Percentiles rank a stretch among this genome's conserved stretches.
Evolutionary conservation across 192 early-diverging fungal species (phyloP).

Genomic region (Paraglomus occultum): DNA sequence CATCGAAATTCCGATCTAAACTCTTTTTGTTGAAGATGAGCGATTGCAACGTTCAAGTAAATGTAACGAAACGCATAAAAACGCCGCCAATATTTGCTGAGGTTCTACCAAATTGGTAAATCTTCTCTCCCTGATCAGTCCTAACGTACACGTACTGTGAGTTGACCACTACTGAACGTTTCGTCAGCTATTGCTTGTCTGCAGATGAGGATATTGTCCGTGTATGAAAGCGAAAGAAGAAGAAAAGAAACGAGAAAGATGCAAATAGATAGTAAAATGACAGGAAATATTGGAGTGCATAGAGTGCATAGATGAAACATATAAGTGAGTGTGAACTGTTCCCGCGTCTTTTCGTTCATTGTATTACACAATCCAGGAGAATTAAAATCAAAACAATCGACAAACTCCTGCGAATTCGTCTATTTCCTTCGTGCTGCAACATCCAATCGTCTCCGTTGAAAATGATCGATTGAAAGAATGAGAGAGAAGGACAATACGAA

Average conservation of each 20-base stretch:
- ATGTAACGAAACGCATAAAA: too few relatives aligned
- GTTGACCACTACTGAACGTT: slow-evolving; percentile 16
- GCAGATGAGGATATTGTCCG: background rate
- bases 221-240: slow-evolving; percentile 19
- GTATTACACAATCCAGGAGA: background rate
- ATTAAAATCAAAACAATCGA: too few relatives aligned
- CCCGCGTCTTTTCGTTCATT: background rate
- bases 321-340: slow-evolving; percentile 27
- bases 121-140: too few relatives aligned
- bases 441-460: background rate
- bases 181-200: slow-evolving; percentile 20
- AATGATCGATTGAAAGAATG: slow-evolving; percentile 7
- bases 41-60: too few relatives aligned
- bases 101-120: too few relatives aligned
- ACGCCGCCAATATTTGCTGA: too few relatives aligned
- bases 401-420: too few relatives aligned
- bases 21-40: too few relatives aligned
- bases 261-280: slow-evolving; percentile 18
- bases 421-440: too few relatives aligned
- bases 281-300: slow-evolving; percentile 26
- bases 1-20: too few relatives aligned
- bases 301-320: slow-evolving; percentile 33
- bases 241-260: background rate
- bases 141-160: slow-evolving; percentile 5
- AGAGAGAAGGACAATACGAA: slow-evolving; percentile 26